Base-by-base conservation (phyloP, 805 yeast species). In the Lachancea thermotolerans region DNA sequence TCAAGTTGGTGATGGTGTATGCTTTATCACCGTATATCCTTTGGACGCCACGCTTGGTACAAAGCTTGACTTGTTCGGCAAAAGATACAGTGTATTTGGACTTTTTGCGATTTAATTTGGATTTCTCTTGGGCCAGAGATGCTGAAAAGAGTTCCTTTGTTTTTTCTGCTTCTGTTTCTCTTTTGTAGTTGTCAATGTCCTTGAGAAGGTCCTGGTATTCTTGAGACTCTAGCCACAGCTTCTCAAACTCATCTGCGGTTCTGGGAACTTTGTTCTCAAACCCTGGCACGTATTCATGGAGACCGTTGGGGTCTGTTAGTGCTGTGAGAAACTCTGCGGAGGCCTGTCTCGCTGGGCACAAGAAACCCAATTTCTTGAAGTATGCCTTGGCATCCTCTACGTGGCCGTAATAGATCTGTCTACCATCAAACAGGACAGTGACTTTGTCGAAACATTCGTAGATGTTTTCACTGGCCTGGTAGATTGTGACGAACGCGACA, bases 251-350 rank as follows among this genome's bases (percentile, higher is more conserved):
- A 14, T 68, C 73, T 0, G 84, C 74, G 6, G 80, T 74, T 27
- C 65, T 60, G 2, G 87, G 87, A 9, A 78, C 80, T 44, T 53
- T 61, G 39, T 63, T 49, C 48, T 74, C 81, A 52, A 51, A 70
- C 3, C 81, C 84, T 17, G 64, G 57, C 28, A 60, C 62, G 18
- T 51, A 40, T 29, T 44, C 35, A 39, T 30, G 74, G 55, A 48
- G 47, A 47, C 79, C 83, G 27, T 64, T 62, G 10, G 82, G 81
- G 58, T 78, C 82, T 5, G 84, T 77, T 34, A 79, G 62, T 2
- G 82, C 74, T 0, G 83, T 79, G 55, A 79, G 60, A 54, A 75
- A 79, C 50, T 79, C 84, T n/a, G 82, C 79, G 10, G 83, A 75
- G 9, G 79, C 69, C 60, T 77, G 82, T 49, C 84, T 67, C 10